Conservation (phyloP, 768 basidiomycete species). For the Panellus pusillus region DNA sequence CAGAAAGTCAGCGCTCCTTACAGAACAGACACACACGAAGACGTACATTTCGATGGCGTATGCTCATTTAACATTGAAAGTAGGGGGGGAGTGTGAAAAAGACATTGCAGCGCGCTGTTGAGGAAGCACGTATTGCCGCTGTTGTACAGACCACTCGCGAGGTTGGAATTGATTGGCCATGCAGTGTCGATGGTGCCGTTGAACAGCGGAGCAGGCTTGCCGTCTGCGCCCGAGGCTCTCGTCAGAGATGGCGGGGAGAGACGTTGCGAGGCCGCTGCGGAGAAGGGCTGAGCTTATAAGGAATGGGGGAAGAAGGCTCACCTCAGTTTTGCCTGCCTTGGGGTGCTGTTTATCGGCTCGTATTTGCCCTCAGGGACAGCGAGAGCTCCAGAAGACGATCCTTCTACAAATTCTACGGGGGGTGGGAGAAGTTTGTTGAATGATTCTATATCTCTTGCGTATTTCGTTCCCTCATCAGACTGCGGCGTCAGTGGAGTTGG, state of each 20-base stretch:
- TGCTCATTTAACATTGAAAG: constrained; percentile 59
- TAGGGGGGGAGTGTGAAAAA: constrained; percentile 90
- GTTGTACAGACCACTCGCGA: constrained; percentile 74
- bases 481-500: constrained; percentile 50
- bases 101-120: constrained; percentile 91
- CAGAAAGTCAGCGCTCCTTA: constrained; percentile 4
- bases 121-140: constrained; percentile 94
- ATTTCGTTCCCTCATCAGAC: constrained; percentile 51
- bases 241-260: constrained; percentile 18
- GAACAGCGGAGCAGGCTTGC: constrained; percentile 45
- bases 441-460: constrained; percentile 67
- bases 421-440: constrained; percentile 80
- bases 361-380: constrained; percentile 76
- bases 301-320: constrained; percentile 30
- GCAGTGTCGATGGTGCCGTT: constrained; percentile 56
- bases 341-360: constrained; percentile 77
- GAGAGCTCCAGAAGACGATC: constrained; percentile 75
- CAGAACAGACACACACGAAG: constrained; percentile 4
- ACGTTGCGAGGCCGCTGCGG: constrained; percentile 15
- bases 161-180: constrained; percentile 53
- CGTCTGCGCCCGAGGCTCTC: constrained; percentile 16
- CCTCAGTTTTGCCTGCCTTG: constrained; percentile 49
- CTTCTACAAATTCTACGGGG: constrained; percentile 82
- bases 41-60: constrained; percentile 61
- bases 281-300: constrained; percentile 19